Evolutionary conservation across 2,329 filamentous ascomycete species (phyloP), one percentile per base, ranked within the genome.

Genomic region (Thelonectria discophora): DNA sequence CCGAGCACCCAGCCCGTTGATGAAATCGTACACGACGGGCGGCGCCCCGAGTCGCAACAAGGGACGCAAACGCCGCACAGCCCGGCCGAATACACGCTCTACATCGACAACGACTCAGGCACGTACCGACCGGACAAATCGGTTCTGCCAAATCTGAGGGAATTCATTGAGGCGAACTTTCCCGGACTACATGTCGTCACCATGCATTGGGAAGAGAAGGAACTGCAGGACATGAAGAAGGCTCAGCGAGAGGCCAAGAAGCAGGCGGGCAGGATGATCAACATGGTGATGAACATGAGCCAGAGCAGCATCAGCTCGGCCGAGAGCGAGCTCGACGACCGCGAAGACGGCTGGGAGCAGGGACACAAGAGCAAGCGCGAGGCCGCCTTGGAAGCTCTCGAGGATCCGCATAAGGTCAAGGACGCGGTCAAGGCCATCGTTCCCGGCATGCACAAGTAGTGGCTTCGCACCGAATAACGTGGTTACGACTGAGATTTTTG

Each of bases 41-140:
- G 81, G 1, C 63, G 77, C 5, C 80, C 76, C n/a, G 85, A 80
- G 0, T 83, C 82, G 3, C 82, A 82, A 1, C 72, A 74, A 0
- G 64, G 76, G 0, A 83, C 82, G 3, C 84, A 77, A 0, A 83
- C 82, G 3, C 84, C 81, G 0, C 68, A 74, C 13, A 76, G 83
- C 58, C 85, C 80, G n/a, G 73, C 76, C 54, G 82, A 83, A 73
- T 98, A 97, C 75, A 90, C 97, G 74, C 85, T 98, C 9, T 82
- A 95, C 65, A 97, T 98, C 72, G 94, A 98, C 80, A 98, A 98
- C 72, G 94, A 97, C 77, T 93, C 89, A 56, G 94, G 94, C 11
- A 98, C 94, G 0, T 98, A 98, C 76, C 87, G 94, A 0, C 94
- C 94, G 0, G 93, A 96, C 72, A 90, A 90, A 58, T 84, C 88